These are phyloP conservation scores for Collybia mongolica DNA, from an alignment of 768 basidiomycete genomes.

Conservation along the genomic window DNA sequence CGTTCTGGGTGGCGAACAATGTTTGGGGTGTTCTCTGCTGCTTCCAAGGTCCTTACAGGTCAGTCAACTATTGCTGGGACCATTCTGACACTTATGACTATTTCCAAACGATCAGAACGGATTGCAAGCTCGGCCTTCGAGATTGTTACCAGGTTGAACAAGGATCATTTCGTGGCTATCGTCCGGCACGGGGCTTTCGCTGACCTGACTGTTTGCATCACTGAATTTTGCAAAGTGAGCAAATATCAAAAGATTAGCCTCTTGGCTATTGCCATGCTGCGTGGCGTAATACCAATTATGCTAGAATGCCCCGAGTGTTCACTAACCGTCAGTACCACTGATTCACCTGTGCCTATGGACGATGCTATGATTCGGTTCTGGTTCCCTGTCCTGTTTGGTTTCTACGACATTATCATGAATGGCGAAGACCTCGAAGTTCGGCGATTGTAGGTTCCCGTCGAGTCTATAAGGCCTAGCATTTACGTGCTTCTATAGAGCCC, in stretches of 20 bases:
- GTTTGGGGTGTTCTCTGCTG: slow-evolving; percentile 98
- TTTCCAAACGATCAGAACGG: slow-evolving; percentile 54
- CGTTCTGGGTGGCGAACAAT: slow-evolving; percentile 99
- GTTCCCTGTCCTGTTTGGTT: slow-evolving; percentile 96
- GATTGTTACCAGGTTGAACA: slow-evolving; percentile 88
- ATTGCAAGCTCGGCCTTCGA: slow-evolving; percentile 94
- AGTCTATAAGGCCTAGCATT: slow-evolving; percentile 1
- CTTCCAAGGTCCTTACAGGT: slow-evolving; percentile 91
- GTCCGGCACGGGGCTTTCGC: slow-evolving; percentile 94
- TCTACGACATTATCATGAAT: slow-evolving; percentile 99
- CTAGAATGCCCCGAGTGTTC: slow-evolving; percentile 72
- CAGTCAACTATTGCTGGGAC: slow-evolving; percentile 13
- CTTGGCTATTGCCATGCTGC: slow-evolving; percentile 94
- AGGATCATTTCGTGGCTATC: slow-evolving; percentile 87
- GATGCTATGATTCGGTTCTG: slow-evolving; percentile 96
- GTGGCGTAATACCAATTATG: slow-evolving; percentile 92
- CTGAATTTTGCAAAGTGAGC: slow-evolving; percentile 98
- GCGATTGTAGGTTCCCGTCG: slow-evolving; percentile 68
- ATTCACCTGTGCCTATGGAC: slow-evolving; percentile 43
- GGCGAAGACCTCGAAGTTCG: slow-evolving; percentile 98
- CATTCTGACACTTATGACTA: not conserved
- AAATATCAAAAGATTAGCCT: slow-evolving; percentile 99
- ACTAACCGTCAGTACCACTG: slow-evolving; percentile 23
- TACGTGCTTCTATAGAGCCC: slow-evolving; percentile 55
- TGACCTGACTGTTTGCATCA: slow-evolving; percentile 95